Conservation (phyloP, 2,329 filamentous ascomycete genomes). For the Zarea fungicola region DNA sequence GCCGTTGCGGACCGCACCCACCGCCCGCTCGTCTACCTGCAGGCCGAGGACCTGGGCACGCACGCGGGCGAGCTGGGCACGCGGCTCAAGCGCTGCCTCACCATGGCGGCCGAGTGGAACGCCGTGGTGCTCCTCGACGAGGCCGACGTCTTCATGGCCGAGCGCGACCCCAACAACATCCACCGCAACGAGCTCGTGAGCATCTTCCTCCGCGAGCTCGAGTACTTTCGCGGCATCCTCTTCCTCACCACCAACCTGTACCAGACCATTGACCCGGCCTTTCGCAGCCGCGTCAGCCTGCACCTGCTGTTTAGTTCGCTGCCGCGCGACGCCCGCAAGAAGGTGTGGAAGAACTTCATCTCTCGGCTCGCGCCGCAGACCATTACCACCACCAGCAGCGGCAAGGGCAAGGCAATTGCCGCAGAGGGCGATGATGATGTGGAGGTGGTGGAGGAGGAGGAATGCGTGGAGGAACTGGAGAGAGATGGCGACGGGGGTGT, state of each 20-base stretch:
- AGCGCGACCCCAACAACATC: conserved; percentile 40
- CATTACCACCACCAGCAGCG: neutral
- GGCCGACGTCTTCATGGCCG: conserved; percentile 48
- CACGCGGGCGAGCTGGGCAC: conserved; percentile 38
- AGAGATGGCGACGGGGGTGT: neutral
- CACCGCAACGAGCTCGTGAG: conserved; percentile 44
- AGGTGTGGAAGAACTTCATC: conserved; percentile 44
- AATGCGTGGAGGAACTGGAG: neutral
- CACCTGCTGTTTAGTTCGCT: conserved; percentile 41
- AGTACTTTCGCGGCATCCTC: conserved; percentile 41
- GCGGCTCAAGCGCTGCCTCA: conserved; percentile 42
- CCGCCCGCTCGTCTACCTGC: conserved; percentile 40
- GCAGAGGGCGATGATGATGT: conserved; percentile 1
- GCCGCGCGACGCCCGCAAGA: conserved; percentile 29
- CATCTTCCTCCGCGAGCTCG: conserved; percentile 42
- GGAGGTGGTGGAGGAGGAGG: conserved; percentile 1
- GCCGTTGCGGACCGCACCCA: conserved; percentile 37
- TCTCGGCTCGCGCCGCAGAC: conserved; percentile 24
- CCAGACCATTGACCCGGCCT: conserved; percentile 38
- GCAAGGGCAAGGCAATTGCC: neutral
- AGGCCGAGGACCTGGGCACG: conserved; percentile 44
- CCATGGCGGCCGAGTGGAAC: conserved; percentile 44
- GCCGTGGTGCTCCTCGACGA: conserved; percentile 49
- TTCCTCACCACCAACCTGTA: conserved; percentile 41
- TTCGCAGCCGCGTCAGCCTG: conserved; percentile 42